A percentile compares a stretch with the other conserved stretches of the same genome.
These are phyloP conservation scores for Crucibulum laeve DNA, from an alignment of 768 basidiomycete species.

Conservation along the genomic window DNA sequence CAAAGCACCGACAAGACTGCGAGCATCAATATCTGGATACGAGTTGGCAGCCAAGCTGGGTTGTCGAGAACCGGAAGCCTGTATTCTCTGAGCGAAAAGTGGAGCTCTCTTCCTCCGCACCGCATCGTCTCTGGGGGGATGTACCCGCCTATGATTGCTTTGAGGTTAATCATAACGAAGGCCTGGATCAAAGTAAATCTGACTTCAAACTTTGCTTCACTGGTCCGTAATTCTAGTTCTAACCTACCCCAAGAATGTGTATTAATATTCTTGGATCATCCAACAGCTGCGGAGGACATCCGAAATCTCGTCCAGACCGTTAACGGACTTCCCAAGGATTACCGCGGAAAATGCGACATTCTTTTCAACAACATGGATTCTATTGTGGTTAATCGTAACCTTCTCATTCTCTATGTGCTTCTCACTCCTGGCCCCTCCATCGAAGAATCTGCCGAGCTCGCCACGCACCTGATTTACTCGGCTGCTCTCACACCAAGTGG, in stretches of 20 bases:
- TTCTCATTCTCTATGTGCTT: slow-evolving; percentile 32
- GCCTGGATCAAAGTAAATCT: slow-evolving; percentile 9
- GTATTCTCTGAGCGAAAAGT: slow-evolving; percentile 7
- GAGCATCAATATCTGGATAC: slow-evolving; percentile 21
- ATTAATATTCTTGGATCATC: neutral
- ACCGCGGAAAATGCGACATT: slow-evolving; percentile 30
- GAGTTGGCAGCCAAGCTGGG: slow-evolving; percentile 30
- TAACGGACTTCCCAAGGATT: slow-evolving; percentile 31
- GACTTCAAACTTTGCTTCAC: slow-evolving; percentile 30
- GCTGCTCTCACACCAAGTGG: slow-evolving; percentile 26
- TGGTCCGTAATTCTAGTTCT: slow-evolving; percentile 12
- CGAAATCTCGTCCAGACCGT: slow-evolving; percentile 30
- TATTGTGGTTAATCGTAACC: slow-evolving; percentile 32
- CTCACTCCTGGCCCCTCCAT: slow-evolving; percentile 32
- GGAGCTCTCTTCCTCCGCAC: slow-evolving; percentile 8
- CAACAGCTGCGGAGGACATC: slow-evolving; percentile 27
- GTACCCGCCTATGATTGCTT: slow-evolving; percentile 29
- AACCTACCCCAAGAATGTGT: neutral
- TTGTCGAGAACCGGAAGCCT: slow-evolving; percentile 22
- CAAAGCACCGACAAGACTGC: slow-evolving; percentile 28
- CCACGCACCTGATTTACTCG: slow-evolving; percentile 39
- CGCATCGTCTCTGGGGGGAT: slow-evolving; percentile 16
- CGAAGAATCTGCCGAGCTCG: slow-evolving; percentile 38
- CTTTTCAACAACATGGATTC: slow-evolving; percentile 34
- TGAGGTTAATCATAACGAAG: slow-evolving; percentile 24